Percentiles rank a stretch among this genome's conserved stretches.
Evolutionary conservation across 176 grass and related monocot species (phyloP).

Genomic region (Chloris gayana): DNA sequence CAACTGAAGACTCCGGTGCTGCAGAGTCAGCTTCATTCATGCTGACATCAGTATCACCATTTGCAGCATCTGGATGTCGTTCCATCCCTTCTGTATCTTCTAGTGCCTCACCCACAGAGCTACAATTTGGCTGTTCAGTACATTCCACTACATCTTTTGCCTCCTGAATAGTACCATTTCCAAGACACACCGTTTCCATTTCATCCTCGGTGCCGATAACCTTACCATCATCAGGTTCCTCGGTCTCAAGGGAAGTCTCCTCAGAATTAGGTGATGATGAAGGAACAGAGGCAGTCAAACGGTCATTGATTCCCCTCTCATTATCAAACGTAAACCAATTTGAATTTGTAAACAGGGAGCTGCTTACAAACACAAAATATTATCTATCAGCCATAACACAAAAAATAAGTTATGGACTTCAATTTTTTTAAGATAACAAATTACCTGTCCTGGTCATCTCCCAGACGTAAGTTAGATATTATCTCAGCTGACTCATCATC

Average conservation of each 20-base stretch:
- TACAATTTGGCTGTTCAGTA: slow-evolving; percentile 39
- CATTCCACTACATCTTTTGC: slow-evolving; percentile 40
- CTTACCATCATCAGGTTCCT: slow-evolving; percentile 56
- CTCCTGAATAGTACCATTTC: slow-evolving; percentile 45
- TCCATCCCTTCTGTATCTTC: slow-evolving; percentile 25
- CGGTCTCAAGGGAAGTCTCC: slow-evolving; percentile 34
- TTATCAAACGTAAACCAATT: slow-evolving; percentile 99
- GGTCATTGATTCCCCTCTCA: slow-evolving; percentile 69
- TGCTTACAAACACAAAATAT: slow-evolving; percentile 45
- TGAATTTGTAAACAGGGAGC: slow-evolving; percentile 96
- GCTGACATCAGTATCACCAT: slow-evolving; percentile 37
- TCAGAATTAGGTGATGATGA: slow-evolving; percentile 74
- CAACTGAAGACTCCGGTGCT: slow-evolving; percentile 39
- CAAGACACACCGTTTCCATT: slow-evolving; percentile 46
- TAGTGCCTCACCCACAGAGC: slow-evolving; percentile 41
- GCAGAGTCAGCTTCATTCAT: slow-evolving; percentile 35
- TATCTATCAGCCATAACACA: slow-evolving; percentile 29
- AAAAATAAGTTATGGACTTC: background rate
- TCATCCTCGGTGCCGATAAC: slow-evolving; percentile 39
- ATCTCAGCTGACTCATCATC: slow-evolving; percentile 97
- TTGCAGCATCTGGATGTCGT: slow-evolving; percentile 36
- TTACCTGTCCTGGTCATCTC: slow-evolving; percentile 87
- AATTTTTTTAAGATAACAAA: slow-evolving; percentile 39
- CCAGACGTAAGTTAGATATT: slow-evolving; percentile 82
- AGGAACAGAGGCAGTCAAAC: slow-evolving; percentile 57